Evolutionary conservation across 345 rosid genomes (phyloP), one percentile per base, ranked within the genome.

Genomic region (Anacardium occidentale): DNA sequence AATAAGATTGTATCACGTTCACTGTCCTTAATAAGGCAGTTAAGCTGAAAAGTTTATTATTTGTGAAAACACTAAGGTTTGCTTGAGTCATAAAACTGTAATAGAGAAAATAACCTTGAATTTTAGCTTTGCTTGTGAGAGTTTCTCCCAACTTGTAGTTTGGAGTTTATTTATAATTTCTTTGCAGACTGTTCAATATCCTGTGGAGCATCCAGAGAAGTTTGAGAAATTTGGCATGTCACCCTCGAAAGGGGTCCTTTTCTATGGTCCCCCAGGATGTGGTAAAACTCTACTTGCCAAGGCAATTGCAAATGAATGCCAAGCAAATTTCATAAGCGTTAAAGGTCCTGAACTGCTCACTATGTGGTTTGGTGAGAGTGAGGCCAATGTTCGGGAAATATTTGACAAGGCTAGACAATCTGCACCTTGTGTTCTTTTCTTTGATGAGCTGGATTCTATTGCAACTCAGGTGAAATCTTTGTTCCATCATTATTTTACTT

Each of bases 301-400:
- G 69, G 91, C 91, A 40, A 89, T 89, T 18, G 94, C 94, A 4
- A 89, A 80, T 65, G 89, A 87, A 74, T 87, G 90, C 74, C 94
- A 87, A 78, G 91, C 91, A 24, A 89, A 89, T 83, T 89, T 89
- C 79, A 89, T 87, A 44, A 89, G 91, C 55, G 69, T 89, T 72
- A 89, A 89, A 72, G 93, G 93, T 22, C 91, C 91, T 25, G 91
- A 89, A 75, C 82, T 87, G n/a, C 84, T 89, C 18, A 89, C 90
- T 15, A 87, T 89, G 94, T 89, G 91, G 90, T 89, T 89, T 69
- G 94, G 94, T 59, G 94, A 89, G 80, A 89, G 94, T 75, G 94
- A 89, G 60, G 94, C 87, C 22, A 89, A 89, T 70, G 94, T 89
- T 42, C 76, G 94, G 54, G 91, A 89, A 80, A 87, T 89, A 55